Conservation (phyloP, 176 grass and related monocot species). For the Carex parvula region DNA sequence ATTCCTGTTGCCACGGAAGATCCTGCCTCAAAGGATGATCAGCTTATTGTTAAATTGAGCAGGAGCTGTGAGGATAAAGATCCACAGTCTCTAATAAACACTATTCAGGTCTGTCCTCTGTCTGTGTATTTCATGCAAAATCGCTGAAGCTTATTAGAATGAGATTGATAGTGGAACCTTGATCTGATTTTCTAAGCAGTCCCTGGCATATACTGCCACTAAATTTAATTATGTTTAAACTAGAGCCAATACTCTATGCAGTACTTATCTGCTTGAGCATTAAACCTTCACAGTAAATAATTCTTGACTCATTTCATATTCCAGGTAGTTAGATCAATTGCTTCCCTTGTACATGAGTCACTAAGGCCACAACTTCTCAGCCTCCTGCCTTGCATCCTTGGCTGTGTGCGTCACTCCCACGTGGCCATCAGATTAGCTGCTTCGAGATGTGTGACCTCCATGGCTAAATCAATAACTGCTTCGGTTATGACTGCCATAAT, state of each 20-base stretch:
- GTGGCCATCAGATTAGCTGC: constrained; percentile 97
- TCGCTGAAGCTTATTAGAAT: neutral
- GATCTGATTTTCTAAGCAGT: neutral
- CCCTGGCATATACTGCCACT: neutral
- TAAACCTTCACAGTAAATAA: neutral
- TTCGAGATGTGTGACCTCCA: constrained; percentile 90
- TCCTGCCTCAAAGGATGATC: constrained; percentile 44
- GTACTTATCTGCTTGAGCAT: constrained; percentile 4
- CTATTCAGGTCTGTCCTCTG: constrained; percentile 69
- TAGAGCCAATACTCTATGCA: neutral
- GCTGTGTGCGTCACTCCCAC: constrained; percentile 69
- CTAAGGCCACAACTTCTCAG: constrained; percentile 73
- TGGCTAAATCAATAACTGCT: constrained; percentile 83
- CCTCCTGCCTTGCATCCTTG: constrained; percentile 86
- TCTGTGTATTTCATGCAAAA: constrained; percentile 17
- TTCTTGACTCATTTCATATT: constrained; percentile 27
- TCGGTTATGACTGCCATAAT: constrained; percentile 82
- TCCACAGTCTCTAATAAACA: constrained; percentile 91
- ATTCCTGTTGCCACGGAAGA: constrained; percentile 48
- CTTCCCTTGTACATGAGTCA: constrained; percentile 53
- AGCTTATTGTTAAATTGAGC: constrained; percentile 50
- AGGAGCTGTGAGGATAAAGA: constrained; percentile 74
- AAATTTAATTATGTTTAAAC: neutral
- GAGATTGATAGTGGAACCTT: neutral
- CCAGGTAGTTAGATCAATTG: constrained; percentile 79